A percentile compares a stretch with the other conserved stretches of the same genome.
Conservation (phyloP, 495 filamentous ascomycete species). For the Hypoxylon perforatum region DNA sequence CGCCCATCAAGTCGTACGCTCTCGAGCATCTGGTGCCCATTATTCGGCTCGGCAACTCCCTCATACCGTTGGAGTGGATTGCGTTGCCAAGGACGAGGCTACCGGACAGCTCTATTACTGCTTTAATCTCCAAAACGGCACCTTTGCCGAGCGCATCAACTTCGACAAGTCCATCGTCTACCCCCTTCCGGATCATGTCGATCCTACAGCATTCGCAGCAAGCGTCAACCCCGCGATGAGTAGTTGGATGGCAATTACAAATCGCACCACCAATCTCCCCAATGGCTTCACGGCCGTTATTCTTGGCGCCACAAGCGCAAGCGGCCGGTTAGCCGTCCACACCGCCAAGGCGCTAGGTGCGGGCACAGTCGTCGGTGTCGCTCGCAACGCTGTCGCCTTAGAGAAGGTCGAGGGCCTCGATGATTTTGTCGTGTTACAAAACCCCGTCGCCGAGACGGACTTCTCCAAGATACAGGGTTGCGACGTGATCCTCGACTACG, state of each 20-base stretch:
- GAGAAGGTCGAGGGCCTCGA: slow-evolving; percentile 50
- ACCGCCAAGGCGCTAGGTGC: slow-evolving; percentile 54
- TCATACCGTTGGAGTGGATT: slow-evolving; percentile 54
- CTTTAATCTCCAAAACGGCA: slow-evolving; percentile 44
- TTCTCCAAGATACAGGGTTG: slow-evolving; percentile 38
- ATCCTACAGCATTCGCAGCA: slow-evolving; percentile 55
- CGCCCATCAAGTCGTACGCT: slow-evolving; percentile 56
- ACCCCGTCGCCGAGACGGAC: slow-evolving; percentile 53
- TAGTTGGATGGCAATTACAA: slow-evolving; percentile 56
- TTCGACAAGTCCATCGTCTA: slow-evolving; percentile 43
- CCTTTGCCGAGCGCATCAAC: slow-evolving; percentile 53
- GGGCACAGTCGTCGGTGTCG: slow-evolving; percentile 54
- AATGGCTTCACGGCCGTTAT: slow-evolving; percentile 53
- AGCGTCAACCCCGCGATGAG: slow-evolving; percentile 59
- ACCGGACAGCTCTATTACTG: slow-evolving; percentile 55
- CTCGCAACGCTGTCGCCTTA: slow-evolving; percentile 46
- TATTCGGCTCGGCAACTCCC: slow-evolving; percentile 52
- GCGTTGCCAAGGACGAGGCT: slow-evolving; percentile 46
- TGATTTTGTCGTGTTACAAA: slow-evolving; percentile 47
- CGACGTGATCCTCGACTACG: slow-evolving; percentile 47
- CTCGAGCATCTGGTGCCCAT: slow-evolving; percentile 55
- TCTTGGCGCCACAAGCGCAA: slow-evolving; percentile 56
- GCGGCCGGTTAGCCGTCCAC: slow-evolving; percentile 52
- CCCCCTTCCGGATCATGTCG: slow-evolving; percentile 48
- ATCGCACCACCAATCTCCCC: slow-evolving; percentile 47